Base-by-base conservation (phyloP, 306 rosid species). In the Acacia confusa region DNA sequence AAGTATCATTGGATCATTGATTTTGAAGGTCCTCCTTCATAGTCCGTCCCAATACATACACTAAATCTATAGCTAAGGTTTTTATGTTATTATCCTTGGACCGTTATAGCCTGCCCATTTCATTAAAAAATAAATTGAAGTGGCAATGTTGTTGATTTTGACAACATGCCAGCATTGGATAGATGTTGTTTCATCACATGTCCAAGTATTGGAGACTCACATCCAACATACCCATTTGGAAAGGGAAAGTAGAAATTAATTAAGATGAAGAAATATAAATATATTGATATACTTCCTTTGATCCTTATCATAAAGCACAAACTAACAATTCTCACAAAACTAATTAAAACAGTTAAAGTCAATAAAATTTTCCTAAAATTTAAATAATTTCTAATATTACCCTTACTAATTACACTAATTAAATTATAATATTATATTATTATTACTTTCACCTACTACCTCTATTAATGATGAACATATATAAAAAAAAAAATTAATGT, bases 61-160 rank as follows among this genome's bases (percentile, higher is more conserved):
- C 36, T 28, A 12, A 24, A 57, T 27, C 17, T 27, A 24, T 60
- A 60, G 25, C 25, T 60, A 24, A 24, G 11, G 32, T 58, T 1
- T 24, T n/a, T 22, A 58, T 24, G 7, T 24, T 11, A 24, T 25
- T 60, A 4, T 4, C 19, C 4, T 63, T 15, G 12, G 12, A 0
- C 12, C 50, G 3, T 45, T 45, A 14, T 14, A 45, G 4, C 4
- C 16, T 10, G 50, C 0, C 16, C 50, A 45, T 45, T 45, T 14
- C 9, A 28, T 36, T 36, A 0, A 6, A 36, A 36, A 36, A 36
- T 5, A 36, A 36, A 36, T 6, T 36, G 15, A 10, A 63, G 69
- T 16, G 14, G 69, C 69, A 63, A 20, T 40, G n/a, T 68, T 68
- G 70, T 16, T 82, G 30, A 50, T 25, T 57, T 82, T 58, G 67